Percentiles rank a stretch among this genome's conserved stretches.
These are phyloP conservation scores for Aspergillus sp. DNA, from an alignment of 2,329 filamentous ascomycete species.

Conservation along the genomic window DNA sequence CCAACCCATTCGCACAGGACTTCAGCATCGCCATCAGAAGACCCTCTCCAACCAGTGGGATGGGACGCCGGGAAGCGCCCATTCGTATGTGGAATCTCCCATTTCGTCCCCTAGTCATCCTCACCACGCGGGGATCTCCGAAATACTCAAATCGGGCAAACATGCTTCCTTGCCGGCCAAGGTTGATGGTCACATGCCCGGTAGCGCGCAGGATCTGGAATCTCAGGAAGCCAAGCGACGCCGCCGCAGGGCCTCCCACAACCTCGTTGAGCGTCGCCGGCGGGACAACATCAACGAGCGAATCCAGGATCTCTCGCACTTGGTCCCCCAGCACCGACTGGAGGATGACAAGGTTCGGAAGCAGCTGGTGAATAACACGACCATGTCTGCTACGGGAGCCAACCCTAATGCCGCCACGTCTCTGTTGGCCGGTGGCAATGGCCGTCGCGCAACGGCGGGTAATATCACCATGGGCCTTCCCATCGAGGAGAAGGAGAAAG, in stretches of 20 bases:
- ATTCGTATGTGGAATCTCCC: slow-evolving; percentile 81
- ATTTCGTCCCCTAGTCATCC: slow-evolving; percentile 71
- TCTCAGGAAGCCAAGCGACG: slow-evolving; percentile 93
- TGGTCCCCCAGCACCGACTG: slow-evolving; percentile 86
- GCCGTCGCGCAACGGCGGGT: slow-evolving; percentile 73
- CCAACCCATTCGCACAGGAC: slow-evolving; percentile 72
- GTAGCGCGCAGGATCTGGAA: slow-evolving; percentile 56
- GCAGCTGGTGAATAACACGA: slow-evolving; percentile 87
- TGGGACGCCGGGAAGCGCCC: slow-evolving; percentile 77
- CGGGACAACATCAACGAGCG: slow-evolving; percentile 98
- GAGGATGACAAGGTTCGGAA: slow-evolving; percentile 98
- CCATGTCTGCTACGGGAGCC: slow-evolving; percentile 75
- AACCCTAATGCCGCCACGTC: slow-evolving; percentile 67
- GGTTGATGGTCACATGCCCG: slow-evolving; percentile 57
- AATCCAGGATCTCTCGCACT: slow-evolving; percentile 91
- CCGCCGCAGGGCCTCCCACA: slow-evolving; percentile 89
- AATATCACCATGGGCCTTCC: slow-evolving; percentile 92
- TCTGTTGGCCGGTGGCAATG: slow-evolving; percentile 79
- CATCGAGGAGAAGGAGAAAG: slow-evolving; percentile 96
- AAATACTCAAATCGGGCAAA: slow-evolving; percentile 79
- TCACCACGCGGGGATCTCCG: slow-evolving; percentile 74
- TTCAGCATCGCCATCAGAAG: slow-evolving; percentile 70
- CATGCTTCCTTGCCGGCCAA: slow-evolving; percentile 88
- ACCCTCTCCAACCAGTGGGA: slow-evolving; percentile 88
- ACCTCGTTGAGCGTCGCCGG: slow-evolving; percentile 89